Conservation (phyloP, 805 yeast species). For the Cephaloascus fragrans region DNA sequence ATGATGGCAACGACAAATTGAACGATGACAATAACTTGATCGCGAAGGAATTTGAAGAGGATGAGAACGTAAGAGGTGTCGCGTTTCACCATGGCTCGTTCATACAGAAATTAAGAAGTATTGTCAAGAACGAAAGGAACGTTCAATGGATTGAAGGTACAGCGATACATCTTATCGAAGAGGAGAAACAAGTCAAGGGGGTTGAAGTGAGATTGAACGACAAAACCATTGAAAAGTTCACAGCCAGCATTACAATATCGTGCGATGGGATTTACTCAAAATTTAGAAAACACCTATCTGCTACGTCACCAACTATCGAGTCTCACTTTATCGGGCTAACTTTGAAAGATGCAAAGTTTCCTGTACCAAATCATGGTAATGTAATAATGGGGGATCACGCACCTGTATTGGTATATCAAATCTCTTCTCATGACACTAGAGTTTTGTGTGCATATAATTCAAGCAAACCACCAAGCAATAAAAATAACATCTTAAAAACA, state of each 20-base stretch:
- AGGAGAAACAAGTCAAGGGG: conserved; percentile 53
- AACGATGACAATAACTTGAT: conserved; percentile 36
- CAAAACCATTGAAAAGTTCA: conserved; percentile 31
- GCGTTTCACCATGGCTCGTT: conserved; percentile 93
- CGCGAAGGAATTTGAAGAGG: conserved; percentile 45
- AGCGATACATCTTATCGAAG: conserved; percentile 55
- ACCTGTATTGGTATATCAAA: conserved; percentile 85
- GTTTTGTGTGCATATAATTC: conserved; percentile 82
- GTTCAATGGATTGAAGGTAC: conserved; percentile 78
- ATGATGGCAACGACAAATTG: conserved; percentile 48
- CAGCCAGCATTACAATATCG: conserved; percentile 58
- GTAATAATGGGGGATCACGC: conserved; percentile 80
- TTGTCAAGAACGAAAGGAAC: conserved; percentile 62
- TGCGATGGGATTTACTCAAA: conserved; percentile 95
- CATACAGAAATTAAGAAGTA: conserved; percentile 60
- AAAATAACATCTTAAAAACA: conserved; percentile 42
- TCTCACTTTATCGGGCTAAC: conserved; percentile 86
- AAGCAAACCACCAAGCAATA: conserved; percentile 56
- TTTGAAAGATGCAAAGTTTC: conserved; percentile 64
- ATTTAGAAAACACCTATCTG: conserved; percentile 66
- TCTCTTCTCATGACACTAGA: conserved; percentile 73
- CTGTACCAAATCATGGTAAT: conserved; percentile 75
- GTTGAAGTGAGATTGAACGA: conserved; percentile 48
- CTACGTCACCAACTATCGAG: conserved; percentile 57
- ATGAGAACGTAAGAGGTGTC: conserved; percentile 57